phyloP scores from a whole-genome alignment of 192 early-diverging fungal genomes.

The Oehlia diaphana region DNA sequence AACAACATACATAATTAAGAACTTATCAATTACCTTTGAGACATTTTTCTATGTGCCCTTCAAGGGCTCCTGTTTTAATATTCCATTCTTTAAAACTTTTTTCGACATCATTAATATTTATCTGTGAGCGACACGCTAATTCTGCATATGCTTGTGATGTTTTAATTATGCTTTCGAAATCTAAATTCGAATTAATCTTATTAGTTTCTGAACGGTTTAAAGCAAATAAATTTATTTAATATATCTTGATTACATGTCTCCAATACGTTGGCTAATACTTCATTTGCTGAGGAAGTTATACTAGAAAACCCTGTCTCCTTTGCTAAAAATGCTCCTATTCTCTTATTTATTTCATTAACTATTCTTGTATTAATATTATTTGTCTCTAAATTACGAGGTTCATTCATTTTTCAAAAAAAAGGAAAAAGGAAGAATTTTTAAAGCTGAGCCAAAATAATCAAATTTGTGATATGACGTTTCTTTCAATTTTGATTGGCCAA shows the following conservation, averaged over 20 bases:
- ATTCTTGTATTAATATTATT: constrained; percentile 2
- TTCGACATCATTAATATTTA: constrained; percentile 52
- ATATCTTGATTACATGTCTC: not conserved
- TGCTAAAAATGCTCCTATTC: constrained; percentile 20
- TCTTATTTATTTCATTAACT: constrained; percentile 17
- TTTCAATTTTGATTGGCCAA: no score
- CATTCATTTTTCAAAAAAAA: not conserved
- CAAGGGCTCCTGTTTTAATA: constrained; percentile 39
- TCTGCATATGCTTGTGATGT: constrained; percentile 50
- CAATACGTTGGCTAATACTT: constrained; percentile 5
- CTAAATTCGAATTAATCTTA: not conserved
- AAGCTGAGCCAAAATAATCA: no score
- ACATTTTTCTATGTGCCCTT: constrained; percentile 36
- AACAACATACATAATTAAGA: not conserved
- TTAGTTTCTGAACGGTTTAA: not conserved
- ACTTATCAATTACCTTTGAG: constrained; percentile 30
- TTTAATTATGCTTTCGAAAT: constrained; percentile 5
- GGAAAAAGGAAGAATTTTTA: not conserved
- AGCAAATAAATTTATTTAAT: not conserved
- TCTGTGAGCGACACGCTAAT: constrained; percentile 49
- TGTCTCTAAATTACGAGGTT: not conserved
- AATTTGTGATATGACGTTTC: no score
- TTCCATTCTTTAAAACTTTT: constrained; percentile 45
- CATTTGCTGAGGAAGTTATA: constrained; percentile 4
- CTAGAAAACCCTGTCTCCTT: constrained; percentile 14